Evolutionary conservation across 2,329 filamentous ascomycete genomes (phyloP).

Genomic region (Aspergillus niger): DNA sequence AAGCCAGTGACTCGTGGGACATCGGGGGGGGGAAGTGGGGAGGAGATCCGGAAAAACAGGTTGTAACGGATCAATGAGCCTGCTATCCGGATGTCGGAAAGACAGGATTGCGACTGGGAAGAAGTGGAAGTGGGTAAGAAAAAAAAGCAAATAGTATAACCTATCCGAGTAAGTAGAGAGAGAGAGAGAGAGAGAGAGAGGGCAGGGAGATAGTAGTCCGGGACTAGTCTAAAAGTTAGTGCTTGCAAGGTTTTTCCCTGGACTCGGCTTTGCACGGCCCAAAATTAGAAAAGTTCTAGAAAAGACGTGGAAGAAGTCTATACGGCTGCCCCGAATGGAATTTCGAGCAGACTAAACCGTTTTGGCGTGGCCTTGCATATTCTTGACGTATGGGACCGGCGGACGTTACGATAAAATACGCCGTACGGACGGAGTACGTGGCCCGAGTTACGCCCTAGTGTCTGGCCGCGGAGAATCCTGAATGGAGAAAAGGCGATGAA

Average conservation of each 20-base stretch:
- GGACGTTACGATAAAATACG: not conserved
- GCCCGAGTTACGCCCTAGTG: not conserved
- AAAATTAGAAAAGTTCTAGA: conserved; percentile 27
- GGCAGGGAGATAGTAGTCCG: not conserved
- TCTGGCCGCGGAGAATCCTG: not conserved
- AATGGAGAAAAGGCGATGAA: not conserved
- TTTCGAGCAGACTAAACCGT: not conserved
- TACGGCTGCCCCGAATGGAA: conserved; percentile 12
- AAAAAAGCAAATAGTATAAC: not conserved
- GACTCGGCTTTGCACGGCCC: conserved; percentile 7
- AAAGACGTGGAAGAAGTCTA: conserved; percentile 18
- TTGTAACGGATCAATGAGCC: not conserved
- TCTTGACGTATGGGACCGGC: not conserved
- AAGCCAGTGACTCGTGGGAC: not conserved
- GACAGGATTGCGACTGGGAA: not conserved
- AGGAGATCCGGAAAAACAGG: not conserved
- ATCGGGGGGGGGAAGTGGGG: not conserved
- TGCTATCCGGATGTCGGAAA: not conserved
- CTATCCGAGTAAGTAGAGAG: not conserved
- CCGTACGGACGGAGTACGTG: not conserved
- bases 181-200: too few relatives aligned
- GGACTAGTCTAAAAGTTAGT: not conserved
- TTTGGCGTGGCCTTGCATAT: not conserved
- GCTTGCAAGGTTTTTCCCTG: not conserved
- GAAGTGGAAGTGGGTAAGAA: not conserved